These are phyloP conservation scores for Xerocomellus intermedius DNA, from an alignment of 768 basidiomycete genomes.

Conservation along the genomic window DNA sequence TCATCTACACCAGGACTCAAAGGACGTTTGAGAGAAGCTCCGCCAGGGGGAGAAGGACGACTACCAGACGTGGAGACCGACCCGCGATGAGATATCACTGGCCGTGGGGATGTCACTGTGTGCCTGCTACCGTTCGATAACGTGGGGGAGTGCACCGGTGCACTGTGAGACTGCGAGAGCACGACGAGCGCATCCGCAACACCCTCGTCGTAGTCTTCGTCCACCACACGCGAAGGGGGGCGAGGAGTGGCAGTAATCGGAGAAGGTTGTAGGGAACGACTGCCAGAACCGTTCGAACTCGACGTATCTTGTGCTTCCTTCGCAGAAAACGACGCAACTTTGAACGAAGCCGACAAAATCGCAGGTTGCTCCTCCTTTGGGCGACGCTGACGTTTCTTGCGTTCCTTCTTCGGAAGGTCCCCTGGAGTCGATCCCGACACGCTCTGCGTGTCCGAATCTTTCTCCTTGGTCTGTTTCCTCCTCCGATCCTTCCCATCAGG, in stretches of 20 bases:
- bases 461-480: slow-evolving; percentile 48
- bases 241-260: slow-evolving; percentile 61
- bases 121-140: slow-evolving; percentile 58
- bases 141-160: slow-evolving; percentile 49
- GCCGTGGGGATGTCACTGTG: slow-evolving; percentile 46
- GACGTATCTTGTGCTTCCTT: slow-evolving; percentile 57
- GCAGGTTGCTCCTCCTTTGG: slow-evolving; percentile 44
- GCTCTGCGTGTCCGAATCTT: slow-evolving; percentile 41
- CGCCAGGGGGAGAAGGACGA: slow-evolving; percentile 59
- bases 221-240: slow-evolving; percentile 66
- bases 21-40: slow-evolving; percentile 59
- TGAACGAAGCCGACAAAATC: slow-evolving; percentile 34
- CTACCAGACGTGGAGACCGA: slow-evolving; percentile 66
- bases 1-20: slow-evolving; percentile 70
- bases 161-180: slow-evolving; percentile 46
- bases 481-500: slow-evolving; percentile 47
- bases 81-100: slow-evolving; percentile 52
- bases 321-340: slow-evolving; percentile 33
- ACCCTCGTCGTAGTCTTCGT: slow-evolving; percentile 94
- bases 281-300: slow-evolving; percentile 64
- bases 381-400: slow-evolving; percentile 46
- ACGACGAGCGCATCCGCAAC: slow-evolving; percentile 84
- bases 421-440: slow-evolving; percentile 29
- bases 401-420: slow-evolving; percentile 56
- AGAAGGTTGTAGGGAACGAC: slow-evolving; percentile 67